Base-by-base conservation (phyloP, 2,329 filamentous ascomycete species). In the Penicillium sp. region DNA sequence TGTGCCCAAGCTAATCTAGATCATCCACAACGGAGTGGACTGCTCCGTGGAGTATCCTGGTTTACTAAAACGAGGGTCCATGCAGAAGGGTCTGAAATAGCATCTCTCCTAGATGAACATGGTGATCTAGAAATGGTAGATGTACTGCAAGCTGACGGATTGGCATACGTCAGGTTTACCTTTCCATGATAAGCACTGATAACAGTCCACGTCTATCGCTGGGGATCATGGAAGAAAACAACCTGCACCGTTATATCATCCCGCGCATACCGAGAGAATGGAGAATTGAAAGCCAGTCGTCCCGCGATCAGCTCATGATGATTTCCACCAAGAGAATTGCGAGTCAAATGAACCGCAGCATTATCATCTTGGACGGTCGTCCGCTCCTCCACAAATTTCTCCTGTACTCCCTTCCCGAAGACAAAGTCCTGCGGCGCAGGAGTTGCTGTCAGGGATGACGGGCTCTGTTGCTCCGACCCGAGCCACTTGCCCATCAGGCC, bases 401-500 rank as follows among this genome's bases (percentile, higher is more conserved):
- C 79, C 45, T 75, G 70, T 9, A 77, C 66, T 47, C 31, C 29
- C 60, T 53, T 14, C 61, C 64, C 21, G 22, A 67, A 65, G 27
- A 60, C 59, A 49, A 68, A 70, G 39, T 70, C 66, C 16, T 64
- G 66, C 11, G 53, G 51, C 19, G 10, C 39, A 21, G 19, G 39
- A 2, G 29, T 57, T 47, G 48, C 48, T 11, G 19, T 48, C 48
- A 52, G 53, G 2, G 69, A 66, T n/a, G 68, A 65, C 16, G 70
- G 63, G 33, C 68, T 67, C 47, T 67, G 73, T n/a, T 70, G 1
- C 73, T 63, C 22, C 73, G 66, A 51, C 48, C 60, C 74, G 11
- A 83, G 68, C 85, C 86, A 90, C 57, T 73, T 76, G 37, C 78
- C 77, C 0, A 87, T 82, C 29, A 86, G 79, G 22, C 80, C 75